A percentile compares a stretch with the other conserved stretches of the same genome.
These are phyloP conservation scores for Neospermospora avenae DNA, from an alignment of 2,329 filamentous ascomycete genomes.

Conservation along the genomic window DNA sequence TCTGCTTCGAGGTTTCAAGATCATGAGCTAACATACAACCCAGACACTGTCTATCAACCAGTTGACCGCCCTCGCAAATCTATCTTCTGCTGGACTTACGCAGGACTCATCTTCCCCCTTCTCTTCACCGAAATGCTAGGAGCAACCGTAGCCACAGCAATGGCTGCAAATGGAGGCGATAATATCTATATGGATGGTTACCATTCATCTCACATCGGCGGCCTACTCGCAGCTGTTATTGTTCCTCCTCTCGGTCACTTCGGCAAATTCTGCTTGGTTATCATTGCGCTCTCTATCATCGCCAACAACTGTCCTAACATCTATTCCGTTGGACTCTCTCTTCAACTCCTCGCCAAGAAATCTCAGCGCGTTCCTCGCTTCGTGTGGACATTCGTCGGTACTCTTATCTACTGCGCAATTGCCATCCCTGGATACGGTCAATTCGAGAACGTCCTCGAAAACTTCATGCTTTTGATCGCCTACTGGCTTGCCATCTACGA, in stretches of 20 bases:
- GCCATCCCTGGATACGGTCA: constrained; percentile 66
- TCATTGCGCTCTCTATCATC: constrained; percentile 64
- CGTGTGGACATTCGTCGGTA: constrained; percentile 61
- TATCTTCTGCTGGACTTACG: constrained; percentile 67
- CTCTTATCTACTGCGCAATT: constrained; percentile 63
- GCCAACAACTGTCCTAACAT: constrained; percentile 71
- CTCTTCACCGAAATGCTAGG: constrained; percentile 73
- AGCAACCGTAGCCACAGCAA: constrained; percentile 65
- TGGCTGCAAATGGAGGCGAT: constrained; percentile 48
- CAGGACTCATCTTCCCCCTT: constrained; percentile 67
- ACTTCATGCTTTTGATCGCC: constrained; percentile 66
- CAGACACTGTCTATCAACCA: constrained; percentile 72
- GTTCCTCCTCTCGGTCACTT: constrained; percentile 62
- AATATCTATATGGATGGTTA: constrained; percentile 57
- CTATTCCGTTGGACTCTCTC: constrained; percentile 65
- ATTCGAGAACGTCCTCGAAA: constrained; percentile 62
- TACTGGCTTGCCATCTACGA: constrained; percentile 77
- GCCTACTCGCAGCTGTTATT: constrained; percentile 63
- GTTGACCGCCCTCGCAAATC: constrained; percentile 53
- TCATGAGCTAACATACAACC: too few relatives aligned
- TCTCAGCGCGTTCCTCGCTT: constrained; percentile 63
- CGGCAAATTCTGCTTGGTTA: constrained; percentile 67
- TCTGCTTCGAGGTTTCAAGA: too few relatives aligned
- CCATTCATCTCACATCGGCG: constrained; percentile 56
- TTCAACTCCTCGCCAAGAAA: constrained; percentile 60